Evolutionary conservation across 2,329 filamentous ascomycete species (phyloP).

Genomic region (Fusarium chlamydosporum): DNA sequence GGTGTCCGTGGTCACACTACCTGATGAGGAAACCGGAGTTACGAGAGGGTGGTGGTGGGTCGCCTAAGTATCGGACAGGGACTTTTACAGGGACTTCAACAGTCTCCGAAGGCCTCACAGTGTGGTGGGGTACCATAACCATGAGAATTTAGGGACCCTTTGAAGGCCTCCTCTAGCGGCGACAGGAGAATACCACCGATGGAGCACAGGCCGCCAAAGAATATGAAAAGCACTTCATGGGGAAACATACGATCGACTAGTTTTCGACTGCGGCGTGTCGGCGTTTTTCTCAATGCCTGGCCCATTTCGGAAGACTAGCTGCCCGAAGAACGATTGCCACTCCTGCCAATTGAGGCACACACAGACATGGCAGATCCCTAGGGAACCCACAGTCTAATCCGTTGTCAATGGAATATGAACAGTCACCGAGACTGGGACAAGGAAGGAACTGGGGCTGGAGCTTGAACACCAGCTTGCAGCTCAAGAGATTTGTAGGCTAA

Average conservation of each 20-base stretch:
- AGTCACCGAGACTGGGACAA: slow-evolving; percentile 31
- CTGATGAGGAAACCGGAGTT: slow-evolving; percentile 43
- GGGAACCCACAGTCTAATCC: slow-evolving; percentile 6
- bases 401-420: slow-evolving; percentile 11
- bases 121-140: slow-evolving; percentile 47
- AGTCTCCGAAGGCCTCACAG: slow-evolving; percentile 43
- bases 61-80: slow-evolving; percentile 38
- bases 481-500: slow-evolving; percentile 28
- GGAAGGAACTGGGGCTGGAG: slow-evolving; percentile 32
- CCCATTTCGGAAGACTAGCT: slow-evolving; percentile 30
- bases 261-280: slow-evolving; percentile 29
- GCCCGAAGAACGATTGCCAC: slow-evolving; percentile 20
- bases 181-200: slow-evolving; percentile 37
- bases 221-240: slow-evolving; percentile 16
- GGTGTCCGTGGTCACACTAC: slow-evolving; percentile 30
- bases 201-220: slow-evolving; percentile 24
- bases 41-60: slow-evolving; percentile 38
- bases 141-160: slow-evolving; percentile 42
- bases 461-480: slow-evolving; percentile 15
- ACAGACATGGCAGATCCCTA: slow-evolving; percentile 10
- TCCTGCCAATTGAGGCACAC: slow-evolving; percentile 13
- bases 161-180: slow-evolving; percentile 21
- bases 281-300: slow-evolving; percentile 18
- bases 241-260: slow-evolving; percentile 46
- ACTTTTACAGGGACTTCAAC: slow-evolving; percentile 35